phyloP scores from a whole-genome alignment of 2,329 filamentous ascomycete species.

The Bertia moriformis region DNA sequence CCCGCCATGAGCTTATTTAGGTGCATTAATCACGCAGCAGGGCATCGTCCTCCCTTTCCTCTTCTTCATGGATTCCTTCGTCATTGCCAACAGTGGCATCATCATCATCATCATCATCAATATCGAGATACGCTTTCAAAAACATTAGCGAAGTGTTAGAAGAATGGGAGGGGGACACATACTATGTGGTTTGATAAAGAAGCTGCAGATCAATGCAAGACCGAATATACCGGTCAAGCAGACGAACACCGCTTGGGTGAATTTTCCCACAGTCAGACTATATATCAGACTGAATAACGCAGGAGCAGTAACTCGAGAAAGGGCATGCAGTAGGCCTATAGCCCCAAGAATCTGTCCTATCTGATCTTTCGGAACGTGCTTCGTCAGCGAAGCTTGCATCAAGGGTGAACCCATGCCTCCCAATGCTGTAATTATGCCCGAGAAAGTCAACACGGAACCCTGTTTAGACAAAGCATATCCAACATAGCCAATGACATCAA shows the following conservation, averaged over 20 bases:
- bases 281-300: neutral
- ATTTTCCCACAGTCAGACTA: neutral
- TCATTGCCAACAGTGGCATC: no score
- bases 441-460: neutral
- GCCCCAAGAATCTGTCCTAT: neutral
- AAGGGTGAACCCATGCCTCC: neutral
- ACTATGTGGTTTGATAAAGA: neutral
- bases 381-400: neutral
- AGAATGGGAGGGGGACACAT: no score
- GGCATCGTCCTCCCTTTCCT: no score
- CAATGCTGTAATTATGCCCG: neutral
- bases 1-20: no score
- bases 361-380: neutral
- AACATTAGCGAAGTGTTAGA: no score
- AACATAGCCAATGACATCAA: neutral
- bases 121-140: no score
- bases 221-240: neutral
- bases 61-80: no score
- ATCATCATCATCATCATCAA: no score
- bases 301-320: neutral
- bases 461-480: neutral
- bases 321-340: neutral
- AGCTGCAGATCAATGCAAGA: neutral
- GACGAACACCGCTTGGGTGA: neutral
- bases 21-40: no score